These are phyloP conservation scores for Komagataella kurtzmanii DNA, from an alignment of 805 yeast genomes.

Conservation along the genomic window DNA sequence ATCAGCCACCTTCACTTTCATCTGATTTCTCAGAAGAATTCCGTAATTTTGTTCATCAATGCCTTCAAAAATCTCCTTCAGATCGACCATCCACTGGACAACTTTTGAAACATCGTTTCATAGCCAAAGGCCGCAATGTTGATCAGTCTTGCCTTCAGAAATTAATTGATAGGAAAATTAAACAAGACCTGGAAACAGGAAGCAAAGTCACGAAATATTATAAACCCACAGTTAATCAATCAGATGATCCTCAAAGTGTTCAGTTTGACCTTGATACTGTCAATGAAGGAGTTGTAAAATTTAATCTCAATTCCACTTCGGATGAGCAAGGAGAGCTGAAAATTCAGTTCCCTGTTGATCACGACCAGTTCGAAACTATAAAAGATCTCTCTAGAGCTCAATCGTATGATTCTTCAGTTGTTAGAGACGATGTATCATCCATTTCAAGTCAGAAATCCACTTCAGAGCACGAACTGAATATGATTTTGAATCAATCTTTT, in stretches of 20 bases:
- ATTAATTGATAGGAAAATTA: conserved; percentile 27
- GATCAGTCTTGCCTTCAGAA: conserved; percentile 19
- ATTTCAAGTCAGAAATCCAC: not conserved
- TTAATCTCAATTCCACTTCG: not conserved
- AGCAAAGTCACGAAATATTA: conserved; percentile 15
- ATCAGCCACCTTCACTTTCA: conserved; percentile 29
- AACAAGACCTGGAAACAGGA: conserved; percentile 25
- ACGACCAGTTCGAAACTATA: not conserved
- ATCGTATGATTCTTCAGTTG: not conserved
- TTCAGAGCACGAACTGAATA: conserved; percentile 13
- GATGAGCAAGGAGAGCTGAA: not conserved
- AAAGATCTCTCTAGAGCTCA: not conserved
- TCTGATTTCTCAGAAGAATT: conserved; percentile 25
- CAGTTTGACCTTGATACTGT: conserved; percentile 8
- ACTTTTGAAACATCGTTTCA: conserved; percentile 52
- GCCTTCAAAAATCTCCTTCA: conserved; percentile 60
- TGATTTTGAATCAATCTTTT: conserved; percentile 27
- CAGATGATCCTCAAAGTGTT: not conserved
- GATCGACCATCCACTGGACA: conserved; percentile 51
- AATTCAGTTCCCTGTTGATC: not conserved
- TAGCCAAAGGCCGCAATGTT: conserved; percentile 24
- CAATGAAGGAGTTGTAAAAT: not conserved
- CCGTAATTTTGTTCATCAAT: conserved; percentile 52
- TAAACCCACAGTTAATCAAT: conserved; percentile 16
- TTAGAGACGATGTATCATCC: not conserved